These are phyloP conservation scores for Vicia villosa DNA, from an alignment of 306 rosid genomes.

Conservation along the genomic window DNA sequence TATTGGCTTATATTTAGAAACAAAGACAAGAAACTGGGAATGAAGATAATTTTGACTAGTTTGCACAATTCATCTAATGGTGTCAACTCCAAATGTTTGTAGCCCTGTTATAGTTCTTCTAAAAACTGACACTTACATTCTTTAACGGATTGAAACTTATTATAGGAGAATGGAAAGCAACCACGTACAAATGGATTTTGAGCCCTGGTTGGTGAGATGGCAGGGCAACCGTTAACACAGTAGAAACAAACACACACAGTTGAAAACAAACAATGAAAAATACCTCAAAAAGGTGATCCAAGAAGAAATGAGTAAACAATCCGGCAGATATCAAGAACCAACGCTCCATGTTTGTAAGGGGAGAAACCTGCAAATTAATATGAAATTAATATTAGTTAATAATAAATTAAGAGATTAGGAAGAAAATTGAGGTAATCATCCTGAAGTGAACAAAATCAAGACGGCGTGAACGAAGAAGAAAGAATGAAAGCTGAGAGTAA, in stretches of 20 bases:
- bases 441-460: conserved; percentile 65
- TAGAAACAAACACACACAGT: no score
- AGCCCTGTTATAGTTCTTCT: not conserved
- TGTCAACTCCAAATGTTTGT: conserved; percentile 29
- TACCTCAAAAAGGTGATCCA: no score
- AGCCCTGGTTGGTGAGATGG: conserved; percentile 93
- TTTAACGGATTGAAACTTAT: conserved; percentile 13
- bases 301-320: conserved; percentile 83
- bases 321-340: conserved; percentile 77
- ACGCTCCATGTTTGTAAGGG: conserved; percentile 70
- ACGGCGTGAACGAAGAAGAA: conserved; percentile 46
- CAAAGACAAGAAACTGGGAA: not conserved
- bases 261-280: not conserved
- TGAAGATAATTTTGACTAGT: conserved; percentile 10
- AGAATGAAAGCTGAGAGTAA: conserved; percentile 64
- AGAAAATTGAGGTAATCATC: conserved; percentile 38
- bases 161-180: conserved; percentile 84
- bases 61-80: conserved; percentile 13
- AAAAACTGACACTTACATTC: not conserved
- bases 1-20: conserved; percentile 21
- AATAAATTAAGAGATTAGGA: not conserved
- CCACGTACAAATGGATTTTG: conserved; percentile 75
- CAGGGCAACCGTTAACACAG: no score
- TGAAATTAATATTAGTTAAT: not conserved
- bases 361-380: conserved; percentile 52